Conservation (phyloP, 768 basidiomycete species). For the Rhodotorula babjevae region DNA sequence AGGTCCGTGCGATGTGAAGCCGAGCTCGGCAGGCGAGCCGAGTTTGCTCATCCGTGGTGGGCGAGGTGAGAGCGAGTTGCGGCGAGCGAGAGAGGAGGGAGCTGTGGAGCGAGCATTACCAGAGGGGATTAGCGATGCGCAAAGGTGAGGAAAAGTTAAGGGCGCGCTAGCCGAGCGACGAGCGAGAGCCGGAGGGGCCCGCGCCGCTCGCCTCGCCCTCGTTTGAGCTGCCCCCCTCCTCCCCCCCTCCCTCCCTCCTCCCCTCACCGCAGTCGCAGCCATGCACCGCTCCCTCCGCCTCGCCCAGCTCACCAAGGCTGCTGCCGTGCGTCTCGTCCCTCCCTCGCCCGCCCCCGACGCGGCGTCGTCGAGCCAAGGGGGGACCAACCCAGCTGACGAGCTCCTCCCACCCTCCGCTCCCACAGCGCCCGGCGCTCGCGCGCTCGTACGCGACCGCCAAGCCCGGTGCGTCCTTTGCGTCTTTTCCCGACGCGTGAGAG, state of each 20-base stretch:
- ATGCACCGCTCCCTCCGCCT: conserved; percentile 37
- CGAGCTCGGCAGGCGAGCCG: too few relatives aligned
- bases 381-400: conserved; percentile 4
- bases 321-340: conserved; percentile 8
- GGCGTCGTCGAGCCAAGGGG: neutral
- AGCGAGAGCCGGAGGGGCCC: too few relatives aligned
- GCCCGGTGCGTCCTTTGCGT: conserved; percentile 63
- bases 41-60: too few relatives aligned
- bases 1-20: too few relatives aligned
- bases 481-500: neutral
- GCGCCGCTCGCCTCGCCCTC: too few relatives aligned
- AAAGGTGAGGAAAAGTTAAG: too few relatives aligned
- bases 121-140: too few relatives aligned
- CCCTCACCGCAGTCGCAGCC: conserved; percentile 5
- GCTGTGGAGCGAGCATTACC: too few relatives aligned
- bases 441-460: conserved; percentile 97
- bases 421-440: conserved; percentile 41
- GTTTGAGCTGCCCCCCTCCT: too few relatives aligned
- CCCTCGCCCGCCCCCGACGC: neutral
- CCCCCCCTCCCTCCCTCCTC: neutral
- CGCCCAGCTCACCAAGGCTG: conserved; percentile 32
- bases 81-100: too few relatives aligned
- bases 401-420: conserved; percentile 10
- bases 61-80: too few relatives aligned
- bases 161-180: too few relatives aligned